Evolutionary conservation across 1,284 basidiomycete genomes (phyloP).

Genomic region (Cutaneotrichosporon cyanovorans): DNA sequence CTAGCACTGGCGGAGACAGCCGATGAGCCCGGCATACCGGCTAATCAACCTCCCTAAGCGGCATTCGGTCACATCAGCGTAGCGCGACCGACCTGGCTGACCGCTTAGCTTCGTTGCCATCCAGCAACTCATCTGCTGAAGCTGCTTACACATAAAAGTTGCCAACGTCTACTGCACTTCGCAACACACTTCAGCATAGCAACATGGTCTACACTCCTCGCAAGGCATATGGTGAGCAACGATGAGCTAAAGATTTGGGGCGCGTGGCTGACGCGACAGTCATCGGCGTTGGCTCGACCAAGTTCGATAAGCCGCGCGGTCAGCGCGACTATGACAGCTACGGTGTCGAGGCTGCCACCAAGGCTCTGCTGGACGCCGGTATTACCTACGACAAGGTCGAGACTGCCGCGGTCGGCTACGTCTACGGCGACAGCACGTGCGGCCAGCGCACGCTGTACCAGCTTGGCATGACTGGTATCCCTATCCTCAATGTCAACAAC

Average conservation of each 20-base stretch:
- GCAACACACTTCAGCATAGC: background rate
- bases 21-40: too few relatives aligned
- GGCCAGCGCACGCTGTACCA: slow-evolving; percentile 19
- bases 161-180: background rate
- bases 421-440: slow-evolving; percentile 17
- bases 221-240: slow-evolving; percentile 11
- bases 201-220: slow-evolving; percentile 14
- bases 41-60: too few relatives aligned
- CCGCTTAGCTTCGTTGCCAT: too few relatives aligned
- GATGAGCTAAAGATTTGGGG: too few relatives aligned
- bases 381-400: slow-evolving; percentile 16
- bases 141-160: too few relatives aligned
- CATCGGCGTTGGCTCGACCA: slow-evolving; percentile 20
- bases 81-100: too few relatives aligned
- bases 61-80: too few relatives aligned
- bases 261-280: slow-evolving; percentile 4
- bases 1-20: too few relatives aligned
- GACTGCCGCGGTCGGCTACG: slow-evolving; percentile 14
- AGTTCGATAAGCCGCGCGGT: slow-evolving; percentile 21
- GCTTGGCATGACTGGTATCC: slow-evolving; percentile 20
- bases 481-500: slow-evolving; percentile 20
- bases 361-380: slow-evolving; percentile 17
- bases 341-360: slow-evolving; percentile 18
- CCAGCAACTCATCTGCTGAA: too few relatives aligned
- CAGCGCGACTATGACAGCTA: slow-evolving; percentile 17